Percentiles rank a stretch among this genome's conserved stretches.
Evolutionary conservation across 1,284 basidiomycete genomes (phyloP).

Genomic region (Ustilago shanxiensis): DNA sequence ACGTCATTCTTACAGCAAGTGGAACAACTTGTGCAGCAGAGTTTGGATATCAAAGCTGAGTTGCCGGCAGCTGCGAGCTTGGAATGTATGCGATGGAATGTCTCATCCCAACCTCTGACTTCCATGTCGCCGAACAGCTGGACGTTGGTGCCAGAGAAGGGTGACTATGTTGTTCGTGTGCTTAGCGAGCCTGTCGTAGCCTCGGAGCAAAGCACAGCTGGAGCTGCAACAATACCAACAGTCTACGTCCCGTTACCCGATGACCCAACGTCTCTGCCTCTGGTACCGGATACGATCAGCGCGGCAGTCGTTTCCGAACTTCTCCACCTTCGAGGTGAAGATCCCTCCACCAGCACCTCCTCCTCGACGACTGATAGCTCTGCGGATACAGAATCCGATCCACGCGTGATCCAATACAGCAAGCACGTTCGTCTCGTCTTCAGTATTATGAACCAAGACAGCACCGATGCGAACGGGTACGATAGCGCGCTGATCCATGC

Average conservation of each 20-base stretch:
- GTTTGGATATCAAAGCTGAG: slow-evolving; percentile 28
- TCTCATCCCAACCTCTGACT: background rate
- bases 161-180: slow-evolving; percentile 18
- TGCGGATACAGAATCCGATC: slow-evolving; percentile 40
- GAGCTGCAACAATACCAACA: background rate
- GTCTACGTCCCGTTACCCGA: slow-evolving; percentile 11
- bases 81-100: slow-evolving; percentile 42
- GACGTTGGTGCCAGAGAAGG: slow-evolving; percentile 12
- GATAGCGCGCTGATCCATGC: slow-evolving; percentile 36
- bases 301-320: slow-evolving; percentile 40
- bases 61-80: slow-evolving; percentile 19
- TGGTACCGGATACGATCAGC: slow-evolving; percentile 39
- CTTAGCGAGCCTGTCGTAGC: background rate
- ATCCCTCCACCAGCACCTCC: slow-evolving; percentile 1
- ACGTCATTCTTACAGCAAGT: slow-evolving; percentile 21
- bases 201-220: background rate
- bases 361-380: background rate
- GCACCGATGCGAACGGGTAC: slow-evolving; percentile 30
- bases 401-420: slow-evolving; percentile 59
- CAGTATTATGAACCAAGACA: slow-evolving; percentile 65
- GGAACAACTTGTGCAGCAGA: slow-evolving; percentile 32
- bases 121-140: background rate
- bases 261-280: slow-evolving; percentile 2
- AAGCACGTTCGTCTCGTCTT: slow-evolving; percentile 63
- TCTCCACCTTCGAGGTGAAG: slow-evolving; percentile 27